phyloP scores from a whole-genome alignment of 805 yeast genomes.

The Candida manassasensis region DNA sequence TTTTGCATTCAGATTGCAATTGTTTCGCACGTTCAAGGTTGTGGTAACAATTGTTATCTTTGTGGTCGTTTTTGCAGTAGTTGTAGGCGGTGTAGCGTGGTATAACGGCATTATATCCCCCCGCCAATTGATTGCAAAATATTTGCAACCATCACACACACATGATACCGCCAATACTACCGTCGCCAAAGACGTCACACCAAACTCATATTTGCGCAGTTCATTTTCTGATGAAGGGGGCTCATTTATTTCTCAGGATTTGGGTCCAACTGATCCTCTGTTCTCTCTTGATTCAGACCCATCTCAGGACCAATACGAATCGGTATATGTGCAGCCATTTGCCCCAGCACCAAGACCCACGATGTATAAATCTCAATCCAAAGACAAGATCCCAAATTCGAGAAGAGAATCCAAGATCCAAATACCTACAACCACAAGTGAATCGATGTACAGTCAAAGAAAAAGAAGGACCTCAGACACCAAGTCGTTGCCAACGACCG shows the following conservation, averaged over 20 bases:
- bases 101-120: neutral
- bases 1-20: neutral
- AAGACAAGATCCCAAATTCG: conserved; percentile 3
- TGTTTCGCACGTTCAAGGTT: neutral
- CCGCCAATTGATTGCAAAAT: too few species aligned
- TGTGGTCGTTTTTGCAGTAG: neutral
- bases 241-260: too few species aligned
- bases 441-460: too few species aligned
- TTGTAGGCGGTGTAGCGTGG: conserved; percentile 3
- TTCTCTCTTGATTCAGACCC: too few species aligned
- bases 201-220: too few species aligned
- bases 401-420: neutral
- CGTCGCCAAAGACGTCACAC: too few species aligned
- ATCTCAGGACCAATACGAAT: neutral
- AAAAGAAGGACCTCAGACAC: neutral
- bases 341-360: neutral
- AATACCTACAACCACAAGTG: neutral
- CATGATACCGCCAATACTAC: too few species aligned
- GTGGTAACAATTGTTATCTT: neutral
- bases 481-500: too few species aligned
- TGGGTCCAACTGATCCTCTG: too few species aligned
- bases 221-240: too few species aligned
- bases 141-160: too few species aligned
- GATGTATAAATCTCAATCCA: neutral
- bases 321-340: conserved; percentile 1